Percentiles rank a stretch among this genome's conserved stretches.
phyloP scores from a whole-genome alignment of 257 asterid species.

The Mitragyna speciosa region DNA sequence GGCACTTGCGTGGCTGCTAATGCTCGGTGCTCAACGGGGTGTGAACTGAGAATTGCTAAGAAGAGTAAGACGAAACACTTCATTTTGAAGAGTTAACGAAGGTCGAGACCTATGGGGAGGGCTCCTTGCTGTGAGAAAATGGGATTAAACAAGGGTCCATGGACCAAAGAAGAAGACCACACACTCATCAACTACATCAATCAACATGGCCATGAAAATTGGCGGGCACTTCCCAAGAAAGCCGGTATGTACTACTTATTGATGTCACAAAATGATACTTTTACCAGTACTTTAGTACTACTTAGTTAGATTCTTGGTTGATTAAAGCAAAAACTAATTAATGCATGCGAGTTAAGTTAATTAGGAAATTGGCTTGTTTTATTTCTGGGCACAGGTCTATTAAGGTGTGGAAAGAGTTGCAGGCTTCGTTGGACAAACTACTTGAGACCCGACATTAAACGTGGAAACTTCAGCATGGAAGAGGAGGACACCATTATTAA shows the following conservation, averaged over 20 bases:
- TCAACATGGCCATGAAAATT: slow-evolving; percentile 32
- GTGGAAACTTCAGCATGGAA: slow-evolving; percentile 51
- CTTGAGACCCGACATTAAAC: slow-evolving; percentile 57
- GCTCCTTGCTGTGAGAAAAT: slow-evolving; percentile 41
- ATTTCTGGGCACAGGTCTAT: slow-evolving; percentile 12
- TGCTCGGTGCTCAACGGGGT: no score
- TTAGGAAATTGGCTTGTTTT: background rate
- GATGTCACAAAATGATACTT: background rate
- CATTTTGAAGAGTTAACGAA: background rate
- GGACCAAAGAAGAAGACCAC: slow-evolving; percentile 41
- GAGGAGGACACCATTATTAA: slow-evolving; percentile 53
- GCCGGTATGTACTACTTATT: slow-evolving; percentile 20
- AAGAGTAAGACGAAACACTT: background rate
- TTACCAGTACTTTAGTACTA: background rate
- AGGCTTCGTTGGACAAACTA: slow-evolving; percentile 72
- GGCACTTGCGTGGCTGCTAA: background rate
- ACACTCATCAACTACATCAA: slow-evolving; percentile 29
- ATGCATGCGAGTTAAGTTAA: background rate
- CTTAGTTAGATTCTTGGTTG: background rate
- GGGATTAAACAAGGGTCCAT: slow-evolving; percentile 42
- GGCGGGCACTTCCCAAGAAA: slow-evolving; percentile 42
- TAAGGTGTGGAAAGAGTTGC: slow-evolving; percentile 73
- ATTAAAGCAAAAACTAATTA: background rate
- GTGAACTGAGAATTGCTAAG: background rate
- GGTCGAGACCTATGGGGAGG: slow-evolving; percentile 26